Base-by-base conservation (phyloP, 768 basidiomycete genomes). In the Russula emetica region DNA sequence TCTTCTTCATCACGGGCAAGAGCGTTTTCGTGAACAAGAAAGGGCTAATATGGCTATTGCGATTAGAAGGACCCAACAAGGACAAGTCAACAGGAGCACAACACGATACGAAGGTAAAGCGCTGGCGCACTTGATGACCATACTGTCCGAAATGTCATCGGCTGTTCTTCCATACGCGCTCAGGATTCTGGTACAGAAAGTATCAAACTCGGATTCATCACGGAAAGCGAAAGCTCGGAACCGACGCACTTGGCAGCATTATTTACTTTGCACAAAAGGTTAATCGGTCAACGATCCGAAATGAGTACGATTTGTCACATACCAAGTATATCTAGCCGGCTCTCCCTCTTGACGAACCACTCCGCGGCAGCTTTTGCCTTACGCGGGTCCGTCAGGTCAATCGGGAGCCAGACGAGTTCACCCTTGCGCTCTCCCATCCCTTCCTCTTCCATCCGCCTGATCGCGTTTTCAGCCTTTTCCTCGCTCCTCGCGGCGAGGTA, bases 11-110 rank as follows among this genome's bases (percentile, higher is more conserved):
- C 2, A 85, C 70, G 2, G 85, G 82, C 42, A 85, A 75, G 8
- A 87, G 76, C 4, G 78, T 76, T 24, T 76, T 72, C 10, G 83
- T 86, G 64, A 87, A 79, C 16, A 81, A 77, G 60, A 83, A 70
- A 71, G 84, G 84, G 74, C 83, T 58, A 73, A 88, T 65, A 74
- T 82, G 74, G 72, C 83, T 73, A 72, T 67, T 26, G 76, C 78
- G 64, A 71, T 24, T 42, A 22, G 45, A 28, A 75, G 45, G 32
- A 75, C 60, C 40, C 53, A 34, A 20, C 24, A 20, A 44, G 40
- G 38, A 20, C 14, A 14, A 16, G 53, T 61, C 34, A 36, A 24
- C 22, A 38, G 18, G n/a, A 34, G 14, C 36, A 30, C 40, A 14
- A 10, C 58, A 22, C 20, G 10, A 34, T 22, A 14, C 18, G 14